A percentile compares a stretch with the other conserved stretches of the same genome.
phyloP scores from a whole-genome alignment of 2,329 filamentous ascomycete genomes.

The Sporothrix variecibatus region DNA sequence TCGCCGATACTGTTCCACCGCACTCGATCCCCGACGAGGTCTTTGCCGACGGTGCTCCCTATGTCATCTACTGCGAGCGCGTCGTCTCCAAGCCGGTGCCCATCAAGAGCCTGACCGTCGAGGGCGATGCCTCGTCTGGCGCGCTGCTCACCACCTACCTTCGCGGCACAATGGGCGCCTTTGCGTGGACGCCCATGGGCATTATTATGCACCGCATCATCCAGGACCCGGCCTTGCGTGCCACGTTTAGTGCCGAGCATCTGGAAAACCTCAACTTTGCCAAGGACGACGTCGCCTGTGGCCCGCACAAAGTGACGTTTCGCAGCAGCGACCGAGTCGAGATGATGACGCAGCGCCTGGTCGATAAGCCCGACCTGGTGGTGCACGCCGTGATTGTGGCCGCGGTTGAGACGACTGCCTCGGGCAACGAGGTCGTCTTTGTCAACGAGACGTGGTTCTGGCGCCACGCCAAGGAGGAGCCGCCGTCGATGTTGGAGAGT shows the following conservation, averaged over 20 bases:
- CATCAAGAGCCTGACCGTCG: neutral
- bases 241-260: constrained; percentile 35
- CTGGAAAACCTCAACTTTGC: constrained; percentile 34
- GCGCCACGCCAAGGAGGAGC: constrained; percentile 36
- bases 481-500: constrained; percentile 38
- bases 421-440: constrained; percentile 34
- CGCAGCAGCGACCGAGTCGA: constrained; percentile 36
- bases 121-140: constrained; percentile 23
- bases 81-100: constrained; percentile 26
- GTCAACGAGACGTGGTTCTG: constrained; percentile 47
- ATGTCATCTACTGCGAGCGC: constrained; percentile 27
- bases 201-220: constrained; percentile 35
- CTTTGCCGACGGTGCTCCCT: constrained; percentile 14
- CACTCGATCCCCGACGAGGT: constrained; percentile 26
- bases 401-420: constrained; percentile 29
- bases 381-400: constrained; percentile 35
- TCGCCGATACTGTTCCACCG: neutral
- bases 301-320: constrained; percentile 38
- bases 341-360: constrained; percentile 35
- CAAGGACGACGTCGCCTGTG: constrained; percentile 38
- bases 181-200: constrained; percentile 40
- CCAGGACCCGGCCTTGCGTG: constrained; percentile 27
- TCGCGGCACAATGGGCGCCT: constrained; percentile 38
- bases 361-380: constrained; percentile 33
- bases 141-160: constrained; percentile 35